These are phyloP conservation scores for Talaromyces sp. DNA, from an alignment of 2,329 filamentous ascomycete species.

Conservation along the genomic window DNA sequence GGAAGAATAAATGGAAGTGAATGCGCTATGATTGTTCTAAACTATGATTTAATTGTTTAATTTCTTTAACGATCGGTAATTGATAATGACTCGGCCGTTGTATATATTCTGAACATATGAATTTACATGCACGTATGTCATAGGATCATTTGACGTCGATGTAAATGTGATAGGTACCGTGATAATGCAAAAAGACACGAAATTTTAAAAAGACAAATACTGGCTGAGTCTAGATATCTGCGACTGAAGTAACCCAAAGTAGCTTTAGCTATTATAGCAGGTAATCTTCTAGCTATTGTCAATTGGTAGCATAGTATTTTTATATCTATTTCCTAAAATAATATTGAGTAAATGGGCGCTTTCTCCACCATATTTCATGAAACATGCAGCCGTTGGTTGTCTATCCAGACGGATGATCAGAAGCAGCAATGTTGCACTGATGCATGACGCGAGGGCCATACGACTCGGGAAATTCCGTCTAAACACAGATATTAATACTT, in stretches of 20 bases:
- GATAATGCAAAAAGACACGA: not conserved
- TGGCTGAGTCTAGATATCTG: not conserved
- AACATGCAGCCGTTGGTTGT: not conserved
- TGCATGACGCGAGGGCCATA: constrained; percentile 41
- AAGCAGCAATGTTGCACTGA: constrained; percentile 35
- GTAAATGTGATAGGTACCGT: not conserved
- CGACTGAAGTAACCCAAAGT: not conserved
- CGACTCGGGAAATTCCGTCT: constrained; percentile 36
- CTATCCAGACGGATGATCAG: constrained; percentile 21
- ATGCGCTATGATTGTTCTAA: not conserved
- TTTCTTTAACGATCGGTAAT: not conserved
- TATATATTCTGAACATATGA: not conserved
- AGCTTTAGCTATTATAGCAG: not conserved
- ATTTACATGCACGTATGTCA: not conserved
- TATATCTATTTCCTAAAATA: not conserved
- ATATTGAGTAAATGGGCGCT: not conserved
- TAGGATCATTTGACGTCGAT: not conserved
- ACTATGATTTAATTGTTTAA: not conserved
- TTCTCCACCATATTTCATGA: not conserved
- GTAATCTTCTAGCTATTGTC: not conserved
- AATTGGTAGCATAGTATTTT: not conserved
- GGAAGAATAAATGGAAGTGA: not conserved
- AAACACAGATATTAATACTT: not conserved
- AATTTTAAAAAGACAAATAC: not conserved
- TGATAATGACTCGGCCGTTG: not conserved